A percentile compares a stretch with the other conserved stretches of the same genome.
Conservation (phyloP, 164 flowering plant species). For the Sedum album region DNA sequence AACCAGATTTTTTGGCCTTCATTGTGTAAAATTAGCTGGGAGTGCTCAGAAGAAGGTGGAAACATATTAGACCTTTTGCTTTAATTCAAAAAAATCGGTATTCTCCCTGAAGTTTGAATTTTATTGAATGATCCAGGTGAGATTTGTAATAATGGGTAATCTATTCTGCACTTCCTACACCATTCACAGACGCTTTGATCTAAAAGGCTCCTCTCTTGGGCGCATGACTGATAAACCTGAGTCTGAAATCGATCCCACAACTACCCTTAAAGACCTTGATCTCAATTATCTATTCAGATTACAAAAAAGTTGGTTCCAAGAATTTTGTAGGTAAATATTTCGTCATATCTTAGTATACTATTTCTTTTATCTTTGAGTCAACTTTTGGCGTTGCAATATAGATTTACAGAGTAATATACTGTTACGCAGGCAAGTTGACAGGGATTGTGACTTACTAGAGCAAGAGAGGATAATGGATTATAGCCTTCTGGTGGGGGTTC, state of each 20-base stretch:
- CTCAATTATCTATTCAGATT: conserved; percentile 44
- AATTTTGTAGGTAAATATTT: conserved; percentile 29
- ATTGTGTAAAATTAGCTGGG: conserved; percentile 58
- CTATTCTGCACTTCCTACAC: conserved; percentile 43
- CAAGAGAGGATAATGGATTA: conserved; percentile 92
- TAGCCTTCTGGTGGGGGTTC: conserved; percentile 78
- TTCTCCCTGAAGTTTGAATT: background rate
- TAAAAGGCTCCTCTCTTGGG: conserved; percentile 64
- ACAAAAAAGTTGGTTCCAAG: conserved; percentile 48
- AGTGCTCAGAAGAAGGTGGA: conserved; percentile 13
- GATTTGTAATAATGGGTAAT: conserved; percentile 63
- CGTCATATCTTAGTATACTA: background rate
- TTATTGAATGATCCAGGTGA: conserved; percentile 30
- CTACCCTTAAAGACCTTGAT: conserved; percentile 66
- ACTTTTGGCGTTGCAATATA: background rate
- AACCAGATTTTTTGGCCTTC: conserved; percentile 54
- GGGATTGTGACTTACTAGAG: conserved; percentile 84
- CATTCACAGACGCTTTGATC: conserved; percentile 49
- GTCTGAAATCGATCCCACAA: conserved; percentile 42
- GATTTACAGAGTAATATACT: background rate
- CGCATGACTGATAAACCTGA: conserved; percentile 46
- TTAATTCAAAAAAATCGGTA: no score
- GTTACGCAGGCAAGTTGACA: conserved; percentile 72
- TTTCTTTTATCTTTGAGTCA: background rate
- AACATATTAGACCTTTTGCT: background rate